A percentile compares a stretch with the other conserved stretches of the same genome.
Evolutionary conservation across 352 stramenopile species (phyloP).

Genomic region (Globisporangium takayamanum): DNA sequence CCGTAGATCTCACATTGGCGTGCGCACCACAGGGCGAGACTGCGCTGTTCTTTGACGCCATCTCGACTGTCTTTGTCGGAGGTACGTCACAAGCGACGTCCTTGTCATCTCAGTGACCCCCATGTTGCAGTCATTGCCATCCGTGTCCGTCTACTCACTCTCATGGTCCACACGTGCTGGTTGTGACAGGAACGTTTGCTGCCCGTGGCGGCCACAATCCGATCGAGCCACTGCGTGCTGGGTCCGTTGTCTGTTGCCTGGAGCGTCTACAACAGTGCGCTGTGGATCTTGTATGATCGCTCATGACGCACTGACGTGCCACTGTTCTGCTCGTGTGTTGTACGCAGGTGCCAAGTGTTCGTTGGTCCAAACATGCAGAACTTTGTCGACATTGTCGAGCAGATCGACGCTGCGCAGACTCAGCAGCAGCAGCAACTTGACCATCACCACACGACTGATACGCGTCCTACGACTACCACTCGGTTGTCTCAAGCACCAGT

Average conservation of each 20-base stretch:
- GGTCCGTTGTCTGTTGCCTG: constrained; percentile 16
- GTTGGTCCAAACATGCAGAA: constrained; percentile 67
- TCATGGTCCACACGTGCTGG: neutral
- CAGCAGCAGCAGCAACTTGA: neutral
- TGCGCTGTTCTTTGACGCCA: constrained; percentile 36
- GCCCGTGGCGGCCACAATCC: constrained; percentile 63
- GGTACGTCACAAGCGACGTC: constrained; percentile 17
- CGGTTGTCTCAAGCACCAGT: neutral
- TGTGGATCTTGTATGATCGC: neutral
- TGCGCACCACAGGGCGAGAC: constrained; percentile 42
- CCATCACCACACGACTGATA: neutral
- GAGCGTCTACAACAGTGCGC: neutral
- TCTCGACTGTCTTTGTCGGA: constrained; percentile 56
- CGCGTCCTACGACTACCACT: too few species aligned
- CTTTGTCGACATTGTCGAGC: constrained; percentile 46
- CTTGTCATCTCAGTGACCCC: too few species aligned
- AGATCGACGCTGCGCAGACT: constrained; percentile 15
- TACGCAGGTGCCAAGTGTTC: constrained; percentile 46
- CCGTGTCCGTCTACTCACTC: neutral
- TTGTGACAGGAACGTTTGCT: constrained; percentile 37
- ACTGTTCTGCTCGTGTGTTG: too few species aligned
- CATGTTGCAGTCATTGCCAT: neutral
- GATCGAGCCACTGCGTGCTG: constrained; percentile 61
- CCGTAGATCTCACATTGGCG: too few species aligned
- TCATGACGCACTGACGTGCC: neutral